These are phyloP conservation scores for Cladosporium velox DNA, from an alignment of 2,329 filamentous ascomycete genomes.

Conservation along the genomic window DNA sequence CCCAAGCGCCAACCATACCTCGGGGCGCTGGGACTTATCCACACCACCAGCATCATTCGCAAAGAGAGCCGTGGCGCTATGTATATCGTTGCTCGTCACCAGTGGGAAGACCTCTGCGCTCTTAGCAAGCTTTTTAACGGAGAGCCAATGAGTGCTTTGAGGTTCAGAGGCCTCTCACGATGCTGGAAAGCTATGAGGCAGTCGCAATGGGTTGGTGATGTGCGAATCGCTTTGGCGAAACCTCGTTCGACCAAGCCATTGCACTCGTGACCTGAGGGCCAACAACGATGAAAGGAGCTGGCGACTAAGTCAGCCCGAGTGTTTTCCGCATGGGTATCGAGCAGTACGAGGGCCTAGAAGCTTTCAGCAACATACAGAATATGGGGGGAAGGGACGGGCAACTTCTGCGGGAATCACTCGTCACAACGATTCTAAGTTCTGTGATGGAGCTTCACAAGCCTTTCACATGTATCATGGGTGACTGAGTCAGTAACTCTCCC, in stretches of 20 bases:
- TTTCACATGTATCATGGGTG: too few species aligned
- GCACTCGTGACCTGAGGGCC: neutral
- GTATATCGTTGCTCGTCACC: neutral
- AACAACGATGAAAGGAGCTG: neutral
- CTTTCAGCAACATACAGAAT: neutral
- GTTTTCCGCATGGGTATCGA: neutral
- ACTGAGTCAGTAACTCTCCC: too few species aligned
- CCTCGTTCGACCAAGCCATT: fast-evolving
- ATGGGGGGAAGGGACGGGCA: neutral
- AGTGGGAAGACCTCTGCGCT: neutral
- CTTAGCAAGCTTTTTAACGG: neutral
- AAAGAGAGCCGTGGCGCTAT: neutral
- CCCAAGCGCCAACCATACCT: neutral
- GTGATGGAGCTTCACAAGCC: neutral
- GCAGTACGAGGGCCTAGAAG: neutral
- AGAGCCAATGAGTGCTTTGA: too few species aligned
- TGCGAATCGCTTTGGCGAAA: neutral
- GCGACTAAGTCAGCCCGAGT: neutral
- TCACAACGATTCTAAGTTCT: neutral
- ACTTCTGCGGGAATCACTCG: neutral
- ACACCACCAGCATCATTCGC: neutral
- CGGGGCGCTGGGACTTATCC: neutral
- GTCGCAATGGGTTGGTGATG: neutral
- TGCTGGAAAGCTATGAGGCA: neutral
- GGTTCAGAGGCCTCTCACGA: neutral